Conservation (phyloP, 208 protist genomes). For the Wallacemonas sp. region DNA sequence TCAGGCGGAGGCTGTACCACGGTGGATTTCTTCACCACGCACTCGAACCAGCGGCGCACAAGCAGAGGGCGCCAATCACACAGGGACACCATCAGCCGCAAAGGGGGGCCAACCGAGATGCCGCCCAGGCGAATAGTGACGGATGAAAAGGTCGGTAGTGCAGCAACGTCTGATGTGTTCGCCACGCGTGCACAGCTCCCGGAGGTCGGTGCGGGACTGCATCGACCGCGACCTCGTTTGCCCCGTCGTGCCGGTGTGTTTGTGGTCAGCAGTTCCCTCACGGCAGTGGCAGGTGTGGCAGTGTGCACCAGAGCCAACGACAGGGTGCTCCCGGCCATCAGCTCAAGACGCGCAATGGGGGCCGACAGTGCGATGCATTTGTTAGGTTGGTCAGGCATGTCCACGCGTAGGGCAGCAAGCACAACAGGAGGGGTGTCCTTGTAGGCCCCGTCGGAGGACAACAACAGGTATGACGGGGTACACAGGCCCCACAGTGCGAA, state of each 20-base stretch:
- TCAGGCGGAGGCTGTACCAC: slow-evolving; percentile 9
- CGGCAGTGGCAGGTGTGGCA: not conserved
- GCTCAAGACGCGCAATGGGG: slow-evolving; percentile 10
- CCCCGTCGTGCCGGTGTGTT: not conserved
- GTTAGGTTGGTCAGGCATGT: not conserved
- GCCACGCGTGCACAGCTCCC: no score
- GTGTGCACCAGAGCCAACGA: not conserved
- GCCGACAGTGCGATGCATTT: not conserved
- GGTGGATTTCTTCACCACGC: slow-evolving; percentile 42
- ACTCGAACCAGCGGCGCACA: slow-evolving; percentile 65
- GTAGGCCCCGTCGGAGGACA: not conserved
- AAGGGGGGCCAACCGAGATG: not conserved
- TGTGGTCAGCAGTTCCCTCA: not conserved
- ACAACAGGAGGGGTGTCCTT: not conserved
- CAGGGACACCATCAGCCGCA: not conserved
- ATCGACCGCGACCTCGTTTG: not conserved
- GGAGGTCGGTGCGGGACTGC: no score
- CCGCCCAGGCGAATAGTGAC: slow-evolving; percentile 17
- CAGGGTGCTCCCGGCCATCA: slow-evolving; percentile 12
- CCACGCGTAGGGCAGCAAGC: not conserved
- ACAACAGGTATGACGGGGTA: not conserved
- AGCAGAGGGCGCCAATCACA: slow-evolving; percentile 55
- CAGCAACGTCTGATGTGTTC: no score
- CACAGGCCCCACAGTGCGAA: not conserved
- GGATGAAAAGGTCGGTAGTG: not conserved